These are phyloP conservation scores for Geotrichum citri-aurantii DNA, from an alignment of 1,139 yeast genomes.

Conservation along the genomic window DNA sequence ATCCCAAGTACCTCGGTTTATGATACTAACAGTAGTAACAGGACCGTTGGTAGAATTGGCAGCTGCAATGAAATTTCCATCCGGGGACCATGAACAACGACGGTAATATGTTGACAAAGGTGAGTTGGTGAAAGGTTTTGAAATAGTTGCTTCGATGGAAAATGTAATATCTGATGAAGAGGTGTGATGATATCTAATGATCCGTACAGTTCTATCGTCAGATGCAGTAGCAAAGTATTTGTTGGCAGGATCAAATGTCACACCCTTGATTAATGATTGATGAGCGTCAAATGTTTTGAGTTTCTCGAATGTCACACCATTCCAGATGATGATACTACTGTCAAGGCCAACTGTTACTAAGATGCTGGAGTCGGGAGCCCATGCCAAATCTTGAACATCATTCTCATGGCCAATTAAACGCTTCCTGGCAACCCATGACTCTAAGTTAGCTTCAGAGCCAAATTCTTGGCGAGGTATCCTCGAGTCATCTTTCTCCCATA, in stretches of 20 bases:
- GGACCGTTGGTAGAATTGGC: constrained; percentile 98
- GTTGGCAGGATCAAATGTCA: constrained; percentile 97
- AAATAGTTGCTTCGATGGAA: constrained; percentile 75
- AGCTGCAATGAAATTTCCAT: constrained; percentile 92
- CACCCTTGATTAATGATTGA: constrained; percentile 93
- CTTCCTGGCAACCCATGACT: constrained; percentile 91
- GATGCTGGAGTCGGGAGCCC: constrained; percentile 93
- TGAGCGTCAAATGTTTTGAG: constrained; percentile 88
- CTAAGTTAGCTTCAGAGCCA: constrained; percentile 46
- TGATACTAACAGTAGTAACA: constrained; percentile 79
- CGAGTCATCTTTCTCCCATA: constrained; percentile 83
- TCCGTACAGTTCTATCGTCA: constrained; percentile 86
- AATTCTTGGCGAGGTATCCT: constrained; percentile 23
- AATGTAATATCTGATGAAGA: constrained; percentile 49
- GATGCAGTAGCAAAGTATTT: constrained; percentile 96
- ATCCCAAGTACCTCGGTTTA: constrained; percentile 91
- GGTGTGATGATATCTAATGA: constrained; percentile 67
- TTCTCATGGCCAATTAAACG: constrained; percentile 95
- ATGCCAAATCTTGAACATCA: constrained; percentile 94
- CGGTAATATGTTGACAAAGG: constrained; percentile 92
- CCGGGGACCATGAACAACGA: constrained; percentile 96
- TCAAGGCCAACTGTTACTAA: constrained; percentile 93
- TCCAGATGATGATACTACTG: constrained; percentile 89
- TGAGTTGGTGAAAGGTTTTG: constrained; percentile 79
- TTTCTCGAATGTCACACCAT: constrained; percentile 84